A percentile compares a stretch with the other conserved stretches of the same genome.
Conservation (phyloP, 768 basidiomycete genomes). For the Tephrocybe sp. region DNA sequence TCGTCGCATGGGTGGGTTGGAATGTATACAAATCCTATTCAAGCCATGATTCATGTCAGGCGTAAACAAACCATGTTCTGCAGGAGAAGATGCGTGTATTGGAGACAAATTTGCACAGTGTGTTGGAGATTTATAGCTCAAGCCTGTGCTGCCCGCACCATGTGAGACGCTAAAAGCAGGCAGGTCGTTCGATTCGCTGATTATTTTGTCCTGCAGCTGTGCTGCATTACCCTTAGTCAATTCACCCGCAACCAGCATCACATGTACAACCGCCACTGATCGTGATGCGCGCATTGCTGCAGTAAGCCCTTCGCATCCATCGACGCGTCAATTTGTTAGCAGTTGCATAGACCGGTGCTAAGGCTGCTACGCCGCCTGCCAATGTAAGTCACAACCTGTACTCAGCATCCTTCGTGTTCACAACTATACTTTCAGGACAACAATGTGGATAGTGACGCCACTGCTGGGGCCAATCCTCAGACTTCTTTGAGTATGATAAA, state of each 20-base stretch:
- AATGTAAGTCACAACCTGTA: neutral
- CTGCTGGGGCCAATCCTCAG: slow-evolving; percentile 31
- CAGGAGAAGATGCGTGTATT: slow-evolving; percentile 48
- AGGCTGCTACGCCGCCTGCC: neutral
- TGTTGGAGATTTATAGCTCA: slow-evolving; percentile 42
- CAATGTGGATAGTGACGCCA: too few relatives aligned
- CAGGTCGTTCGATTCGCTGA: neutral
- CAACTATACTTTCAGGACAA: too few relatives aligned
- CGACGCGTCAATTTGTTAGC: too few relatives aligned
- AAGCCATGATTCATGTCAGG: too few relatives aligned
- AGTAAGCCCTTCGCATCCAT: slow-evolving; percentile 30
- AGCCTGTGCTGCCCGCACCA: slow-evolving; percentile 34
- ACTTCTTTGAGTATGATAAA: slow-evolving; percentile 30
- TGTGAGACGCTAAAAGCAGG: slow-evolving; percentile 24
- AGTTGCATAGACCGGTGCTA: slow-evolving; percentile 18
- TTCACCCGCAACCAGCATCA: slow-evolving; percentile 47
- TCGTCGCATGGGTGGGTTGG: too few relatives aligned
- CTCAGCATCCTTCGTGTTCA: too few relatives aligned
- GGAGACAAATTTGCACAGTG: slow-evolving; percentile 54
- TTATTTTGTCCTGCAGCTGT: slow-evolving; percentile 29
- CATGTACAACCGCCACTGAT: slow-evolving; percentile 52
- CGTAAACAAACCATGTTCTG: slow-evolving; percentile 33
- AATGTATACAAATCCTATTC: too few relatives aligned
- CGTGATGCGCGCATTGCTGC: slow-evolving; percentile 46
- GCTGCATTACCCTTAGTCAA: slow-evolving; percentile 54